These are phyloP conservation scores for Yarrowia sp. DNA, from an alignment of 805 yeast genomes.

Conservation along the genomic window DNA sequence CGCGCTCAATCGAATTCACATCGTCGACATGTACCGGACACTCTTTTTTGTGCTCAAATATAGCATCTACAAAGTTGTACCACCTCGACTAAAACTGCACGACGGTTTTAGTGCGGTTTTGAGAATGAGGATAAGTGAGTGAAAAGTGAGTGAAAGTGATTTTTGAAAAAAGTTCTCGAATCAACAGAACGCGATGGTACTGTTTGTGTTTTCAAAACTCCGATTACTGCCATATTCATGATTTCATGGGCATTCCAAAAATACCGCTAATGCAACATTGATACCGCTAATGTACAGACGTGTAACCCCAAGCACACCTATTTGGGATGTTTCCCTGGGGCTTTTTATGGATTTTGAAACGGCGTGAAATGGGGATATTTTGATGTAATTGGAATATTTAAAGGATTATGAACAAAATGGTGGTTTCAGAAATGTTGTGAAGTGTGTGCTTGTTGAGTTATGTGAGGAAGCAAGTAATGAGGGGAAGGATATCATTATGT, in stretches of 20 bases:
- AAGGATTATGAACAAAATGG: too few species aligned
- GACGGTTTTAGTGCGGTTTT: neutral
- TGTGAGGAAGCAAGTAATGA: too few species aligned
- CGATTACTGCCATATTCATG: neutral
- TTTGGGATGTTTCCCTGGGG: neutral
- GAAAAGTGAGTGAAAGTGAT: neutral
- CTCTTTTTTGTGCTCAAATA: neutral
- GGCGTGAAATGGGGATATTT: neutral
- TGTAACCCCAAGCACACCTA: neutral
- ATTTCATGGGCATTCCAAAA: neutral
- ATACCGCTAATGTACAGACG: neutral
- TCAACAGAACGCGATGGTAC: neutral
- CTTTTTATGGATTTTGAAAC: neutral
- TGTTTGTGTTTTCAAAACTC: neutral
- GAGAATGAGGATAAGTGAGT: neutral
- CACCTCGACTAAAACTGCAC: neutral
- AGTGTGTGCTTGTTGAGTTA: too few species aligned
- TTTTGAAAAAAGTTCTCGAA: neutral
- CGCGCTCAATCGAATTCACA: too few species aligned
- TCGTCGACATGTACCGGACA: neutral
- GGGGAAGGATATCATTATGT: too few species aligned
- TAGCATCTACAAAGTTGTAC: neutral
- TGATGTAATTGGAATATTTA: too few species aligned
- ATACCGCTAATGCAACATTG: neutral
- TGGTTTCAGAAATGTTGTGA: too few species aligned